Percentiles rank a stretch among this genome's conserved stretches.
These are phyloP conservation scores for Botrytis pseudocinerea DNA, from an alignment of 2,329 filamentous ascomycete genomes.

Conservation along the genomic window DNA sequence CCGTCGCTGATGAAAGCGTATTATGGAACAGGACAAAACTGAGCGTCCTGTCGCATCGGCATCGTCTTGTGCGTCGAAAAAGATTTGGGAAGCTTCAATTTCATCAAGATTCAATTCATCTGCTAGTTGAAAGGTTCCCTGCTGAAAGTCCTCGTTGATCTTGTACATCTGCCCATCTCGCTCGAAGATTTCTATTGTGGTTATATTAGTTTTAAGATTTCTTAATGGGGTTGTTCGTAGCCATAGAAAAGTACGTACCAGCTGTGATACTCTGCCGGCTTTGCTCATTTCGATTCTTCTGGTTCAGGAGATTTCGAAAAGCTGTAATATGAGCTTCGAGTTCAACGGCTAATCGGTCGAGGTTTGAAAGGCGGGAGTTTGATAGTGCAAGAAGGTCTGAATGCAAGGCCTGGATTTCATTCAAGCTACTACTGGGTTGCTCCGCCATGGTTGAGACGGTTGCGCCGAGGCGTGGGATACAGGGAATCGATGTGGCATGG, in stretches of 20 bases:
- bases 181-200: constrained; percentile 67
- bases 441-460: constrained; percentile 61
- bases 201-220: neutral
- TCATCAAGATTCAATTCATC: constrained; percentile 92
- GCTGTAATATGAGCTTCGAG: constrained; percentile 67
- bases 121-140: constrained; percentile 76
- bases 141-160: constrained; percentile 85
- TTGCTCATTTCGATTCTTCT: constrained; percentile 69
- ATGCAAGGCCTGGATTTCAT: constrained; percentile 80
- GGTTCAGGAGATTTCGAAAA: constrained; percentile 72
- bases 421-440: constrained; percentile 64
- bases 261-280: constrained; percentile 71
- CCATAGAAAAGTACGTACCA: constrained; percentile 48
- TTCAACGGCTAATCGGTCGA: constrained; percentile 66
- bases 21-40: constrained; percentile 74
- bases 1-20: constrained; percentile 84
- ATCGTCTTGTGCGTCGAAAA: constrained; percentile 72
- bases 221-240: neutral
- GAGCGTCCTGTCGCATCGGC: constrained; percentile 68
- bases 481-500: constrained; percentile 8
- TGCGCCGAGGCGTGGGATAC: constrained; percentile 30
- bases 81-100: constrained; percentile 73
- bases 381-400: constrained; percentile 77
- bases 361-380: constrained; percentile 67
- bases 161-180: constrained; percentile 72